These are phyloP conservation scores for Ceriops zippeliana DNA, from an alignment of 345 rosid species.

Conservation along the genomic window DNA sequence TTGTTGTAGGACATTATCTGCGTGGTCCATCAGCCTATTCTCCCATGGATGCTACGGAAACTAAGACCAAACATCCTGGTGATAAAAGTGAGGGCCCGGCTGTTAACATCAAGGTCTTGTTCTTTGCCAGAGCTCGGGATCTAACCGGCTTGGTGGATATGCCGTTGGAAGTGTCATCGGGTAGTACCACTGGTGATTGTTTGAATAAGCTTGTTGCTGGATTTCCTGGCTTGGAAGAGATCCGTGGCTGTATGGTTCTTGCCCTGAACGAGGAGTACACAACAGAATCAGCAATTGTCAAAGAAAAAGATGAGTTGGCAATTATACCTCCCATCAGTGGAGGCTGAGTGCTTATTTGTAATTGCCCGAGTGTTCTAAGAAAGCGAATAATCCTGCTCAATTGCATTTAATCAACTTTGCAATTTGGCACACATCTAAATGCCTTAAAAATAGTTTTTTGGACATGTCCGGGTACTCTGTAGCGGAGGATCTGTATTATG, in stretches of 20 bases:
- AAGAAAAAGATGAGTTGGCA: slow-evolving; percentile 82
- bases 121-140: slow-evolving; percentile 87
- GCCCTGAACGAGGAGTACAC: slow-evolving; percentile 80
- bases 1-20: slow-evolving; percentile 12
- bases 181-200: slow-evolving; percentile 67
- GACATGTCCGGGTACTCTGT: neutral
- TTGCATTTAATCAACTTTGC: too few species aligned
- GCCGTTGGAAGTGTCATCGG: slow-evolving; percentile 48
- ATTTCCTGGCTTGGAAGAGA: slow-evolving; percentile 67
- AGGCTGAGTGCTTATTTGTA: slow-evolving; percentile 40
- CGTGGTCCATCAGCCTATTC: neutral
- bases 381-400: neutral
- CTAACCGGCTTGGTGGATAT: slow-evolving; percentile 57
- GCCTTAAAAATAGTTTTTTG: neutral
- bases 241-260: slow-evolving; percentile 64
- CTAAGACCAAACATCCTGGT: slow-evolving; percentile 6
- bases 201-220: slow-evolving; percentile 49
- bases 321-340: slow-evolving; percentile 97
- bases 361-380: neutral
- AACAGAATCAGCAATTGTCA: slow-evolving; percentile 46
- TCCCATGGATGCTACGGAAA: slow-evolving; percentile 25
- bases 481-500: neutral
- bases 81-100: slow-evolving; percentile 25
- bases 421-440: neutral
- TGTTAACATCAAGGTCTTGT: slow-evolving; percentile 60